Percentiles rank a stretch among this genome's conserved stretches.
phyloP scores from a whole-genome alignment of 371 early-diverging fungal species.

The Edhazardia aedis region DNA sequence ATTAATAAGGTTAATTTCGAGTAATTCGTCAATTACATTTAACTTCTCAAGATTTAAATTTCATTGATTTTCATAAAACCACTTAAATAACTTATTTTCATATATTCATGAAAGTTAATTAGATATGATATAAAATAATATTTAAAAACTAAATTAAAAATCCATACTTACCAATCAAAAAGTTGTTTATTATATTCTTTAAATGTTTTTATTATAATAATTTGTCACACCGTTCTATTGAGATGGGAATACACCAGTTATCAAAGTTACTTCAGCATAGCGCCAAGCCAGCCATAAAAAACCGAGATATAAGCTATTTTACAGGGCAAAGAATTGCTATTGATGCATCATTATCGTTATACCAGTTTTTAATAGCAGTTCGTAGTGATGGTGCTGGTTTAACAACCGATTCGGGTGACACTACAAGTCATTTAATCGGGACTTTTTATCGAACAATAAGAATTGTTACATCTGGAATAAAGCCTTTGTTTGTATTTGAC shows the following conservation, averaged over 20 bases:
- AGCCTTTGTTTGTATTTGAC: conserved; percentile 93
- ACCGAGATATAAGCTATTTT: conserved; percentile 61
- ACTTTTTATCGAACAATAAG: conserved; percentile 90
- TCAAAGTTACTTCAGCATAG: conserved; percentile 75
- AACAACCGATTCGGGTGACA: conserved; percentile 64
- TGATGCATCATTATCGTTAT: conserved; percentile 87
- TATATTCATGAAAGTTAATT: too few relatives aligned
- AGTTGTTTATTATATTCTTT: too few relatives aligned
- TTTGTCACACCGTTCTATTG: too few relatives aligned
- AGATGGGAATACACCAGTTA: conserved; percentile 68
- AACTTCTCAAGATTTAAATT: too few relatives aligned
- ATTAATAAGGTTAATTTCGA: too few relatives aligned
- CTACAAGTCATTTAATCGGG: conserved; percentile 90
- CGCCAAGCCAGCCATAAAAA: conserved; percentile 59
- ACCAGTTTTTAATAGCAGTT: conserved; percentile 96
- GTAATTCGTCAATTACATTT: too few relatives aligned
- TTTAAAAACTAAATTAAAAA: too few relatives aligned
- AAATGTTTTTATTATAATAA: too few relatives aligned
- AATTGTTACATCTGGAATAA: conserved; percentile 85
- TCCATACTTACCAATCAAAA: too few relatives aligned
- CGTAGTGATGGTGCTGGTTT: conserved; percentile 68
- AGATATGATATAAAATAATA: too few relatives aligned
- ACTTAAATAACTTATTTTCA: too few relatives aligned
- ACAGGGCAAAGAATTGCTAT: conserved; percentile 86
- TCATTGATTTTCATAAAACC: too few relatives aligned